Base-by-base conservation (phyloP, 108 stramenopile species). In the Cyclotella cryptica region DNA sequence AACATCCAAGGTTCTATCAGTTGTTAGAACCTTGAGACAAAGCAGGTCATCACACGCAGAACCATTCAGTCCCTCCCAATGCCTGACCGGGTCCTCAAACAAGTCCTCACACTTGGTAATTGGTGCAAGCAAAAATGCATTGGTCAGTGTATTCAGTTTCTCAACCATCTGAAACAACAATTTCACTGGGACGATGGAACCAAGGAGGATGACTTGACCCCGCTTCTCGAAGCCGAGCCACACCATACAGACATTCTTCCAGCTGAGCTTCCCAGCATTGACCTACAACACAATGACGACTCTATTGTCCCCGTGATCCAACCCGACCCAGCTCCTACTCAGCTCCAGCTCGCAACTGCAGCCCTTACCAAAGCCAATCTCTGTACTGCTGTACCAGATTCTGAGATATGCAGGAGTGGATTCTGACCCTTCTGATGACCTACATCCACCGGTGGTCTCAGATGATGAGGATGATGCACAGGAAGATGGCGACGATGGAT, bases 1-100 rank as follows among this genome's bases (percentile, higher is more conserved):
- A 84, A 84, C 51, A 3, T 71, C 2, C 75, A 84, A 54, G 86
- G 86, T 1, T 59, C 70, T 0, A 46, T 73, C 0, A 71, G 81
- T 11, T 45, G 72, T 0, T 30, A 84, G 0, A 22, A 60, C 29
- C 21, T 87, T 0, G 40, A 17, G 10, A 84, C 86, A 3, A 68
- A 57, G 6, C 26, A 22, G n/a, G 49, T 42, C 0, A 44, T 84
- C 27, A 77, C 40, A 6, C 24, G 82, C 9, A 43, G 71, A 1
- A 40, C 18, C 0, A 54, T 77, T 17, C 72, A 65, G 18, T 14
- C 39, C 5, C 26, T 81, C 39, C 71, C 80, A 13, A 69, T 75
- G 35, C 80, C 80, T 10, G 42, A 69, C 27, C 18, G 42, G 1
- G 46, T 85, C 35, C 75, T 85, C 22, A 13, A 24, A 13, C 66